Percentiles rank a stretch among this genome's conserved stretches.
phyloP scores from a whole-genome alignment of 257 asterid species.

The Fraxinus excelsior region DNA sequence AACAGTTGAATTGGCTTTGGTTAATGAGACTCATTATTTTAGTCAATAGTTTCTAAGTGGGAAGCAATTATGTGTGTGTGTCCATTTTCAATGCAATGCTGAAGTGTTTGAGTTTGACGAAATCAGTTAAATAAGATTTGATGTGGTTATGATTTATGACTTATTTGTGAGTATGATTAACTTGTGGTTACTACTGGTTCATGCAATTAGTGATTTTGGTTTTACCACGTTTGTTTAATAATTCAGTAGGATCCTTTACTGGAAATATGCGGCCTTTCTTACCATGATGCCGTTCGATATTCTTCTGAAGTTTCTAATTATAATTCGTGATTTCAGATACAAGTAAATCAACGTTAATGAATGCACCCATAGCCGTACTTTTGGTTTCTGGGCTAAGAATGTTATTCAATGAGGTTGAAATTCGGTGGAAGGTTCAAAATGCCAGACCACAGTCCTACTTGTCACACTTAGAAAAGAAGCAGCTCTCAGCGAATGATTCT shows the following conservation, averaged over 20 bases:
- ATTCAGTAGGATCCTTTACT: conserved; percentile 4
- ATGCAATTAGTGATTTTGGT: not conserved
- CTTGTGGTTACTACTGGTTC: not conserved
- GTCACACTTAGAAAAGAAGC: conserved; percentile 78
- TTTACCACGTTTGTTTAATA: not conserved
- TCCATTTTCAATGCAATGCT: not conserved
- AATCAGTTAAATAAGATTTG: not conserved
- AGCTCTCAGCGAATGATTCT: conserved; percentile 62
- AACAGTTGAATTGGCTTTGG: not conserved
- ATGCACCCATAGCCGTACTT: conserved; percentile 72
- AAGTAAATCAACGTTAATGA: conserved; percentile 89
- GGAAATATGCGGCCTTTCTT: conserved; percentile 5
- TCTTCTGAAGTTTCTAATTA: conserved; percentile 5
- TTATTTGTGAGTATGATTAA: not conserved
- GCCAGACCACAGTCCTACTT: conserved; percentile 51
- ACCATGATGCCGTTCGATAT: not conserved
- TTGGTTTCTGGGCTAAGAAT: conserved; percentile 73
- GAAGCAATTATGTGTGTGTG: not conserved
- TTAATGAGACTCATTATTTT: not conserved
- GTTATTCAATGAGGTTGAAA: conserved; percentile 76
- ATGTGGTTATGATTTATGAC: not conserved
- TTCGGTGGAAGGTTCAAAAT: conserved; percentile 62
- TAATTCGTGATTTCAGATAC: conserved; percentile 59
- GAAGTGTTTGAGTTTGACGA: not conserved
- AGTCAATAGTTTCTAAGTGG: not conserved